Evolutionary conservation across 2,329 filamentous ascomycete species (phyloP).

Genomic region (Ceratocystis alfenasii): DNA sequence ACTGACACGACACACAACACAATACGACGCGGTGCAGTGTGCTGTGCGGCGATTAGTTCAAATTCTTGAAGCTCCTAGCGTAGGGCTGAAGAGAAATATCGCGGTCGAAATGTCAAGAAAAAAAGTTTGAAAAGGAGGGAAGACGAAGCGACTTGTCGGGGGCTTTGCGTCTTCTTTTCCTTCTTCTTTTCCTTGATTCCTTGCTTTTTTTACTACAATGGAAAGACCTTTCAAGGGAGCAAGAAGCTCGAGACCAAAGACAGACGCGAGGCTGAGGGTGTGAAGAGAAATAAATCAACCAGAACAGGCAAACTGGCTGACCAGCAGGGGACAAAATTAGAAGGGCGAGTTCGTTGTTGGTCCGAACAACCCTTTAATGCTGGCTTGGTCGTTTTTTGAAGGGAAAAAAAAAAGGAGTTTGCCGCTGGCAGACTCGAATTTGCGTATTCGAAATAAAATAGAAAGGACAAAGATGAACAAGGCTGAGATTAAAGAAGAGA

Average conservation of each 20-base stretch:
- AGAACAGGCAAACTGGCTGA: neutral
- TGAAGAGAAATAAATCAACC: neutral
- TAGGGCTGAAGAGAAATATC: neutral
- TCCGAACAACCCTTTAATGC: neutral
- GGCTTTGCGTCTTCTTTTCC: neutral
- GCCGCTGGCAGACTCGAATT: neutral
- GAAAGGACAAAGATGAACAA: slow-evolving; percentile 1
- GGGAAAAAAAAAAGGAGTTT: neutral
- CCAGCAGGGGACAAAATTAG: neutral
- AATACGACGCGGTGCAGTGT: neutral
- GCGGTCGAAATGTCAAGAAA: neutral
- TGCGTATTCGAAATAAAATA: neutral
- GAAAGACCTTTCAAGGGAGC: neutral
- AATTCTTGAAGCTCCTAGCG: neutral
- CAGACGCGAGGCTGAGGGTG: slow-evolving; percentile 7
- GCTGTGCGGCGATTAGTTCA: neutral
- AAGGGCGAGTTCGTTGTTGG: neutral
- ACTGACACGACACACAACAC: slow-evolving; percentile 7
- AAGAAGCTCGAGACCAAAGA: neutral
- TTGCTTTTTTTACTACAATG: neutral
- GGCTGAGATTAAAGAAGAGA: slow-evolving; percentile 6
- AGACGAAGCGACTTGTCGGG: neutral
- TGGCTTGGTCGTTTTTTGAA: neutral
- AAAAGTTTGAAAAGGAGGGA: neutral
- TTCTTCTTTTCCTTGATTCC: neutral